Evolutionary conservation across 108 stramenopile genomes (phyloP).

Genomic region (Stephanodiscus triporus): DNA sequence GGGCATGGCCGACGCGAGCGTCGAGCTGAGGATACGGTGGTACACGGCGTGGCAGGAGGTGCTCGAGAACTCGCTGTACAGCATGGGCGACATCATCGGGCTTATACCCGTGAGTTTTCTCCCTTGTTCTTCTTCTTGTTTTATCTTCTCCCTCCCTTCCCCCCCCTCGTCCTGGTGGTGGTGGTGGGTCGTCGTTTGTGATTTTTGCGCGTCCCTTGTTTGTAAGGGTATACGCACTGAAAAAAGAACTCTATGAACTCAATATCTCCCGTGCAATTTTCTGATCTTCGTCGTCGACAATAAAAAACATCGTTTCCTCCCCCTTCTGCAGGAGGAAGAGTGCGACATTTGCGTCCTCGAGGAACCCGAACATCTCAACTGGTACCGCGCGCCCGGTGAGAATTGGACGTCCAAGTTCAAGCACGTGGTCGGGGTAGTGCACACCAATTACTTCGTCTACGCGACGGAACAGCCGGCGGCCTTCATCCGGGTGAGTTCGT

Average conservation of each 20-base stretch:
- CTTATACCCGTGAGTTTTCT: slow-evolving; percentile 56
- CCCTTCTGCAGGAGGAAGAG: slow-evolving; percentile 46
- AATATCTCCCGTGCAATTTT: too few species aligned
- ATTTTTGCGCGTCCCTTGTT: too few species aligned
- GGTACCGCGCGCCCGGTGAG: slow-evolving; percentile 69
- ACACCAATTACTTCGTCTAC: slow-evolving; percentile 92
- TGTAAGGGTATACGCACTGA: too few species aligned
- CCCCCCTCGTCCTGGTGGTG: too few species aligned
- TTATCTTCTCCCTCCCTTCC: background rate
- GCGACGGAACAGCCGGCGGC: slow-evolving; percentile 83
- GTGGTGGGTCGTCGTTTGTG: too few species aligned
- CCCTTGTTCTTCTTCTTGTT: background rate
- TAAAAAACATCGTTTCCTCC: background rate
- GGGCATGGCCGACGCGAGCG: slow-evolving; percentile 43
- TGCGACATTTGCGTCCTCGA: slow-evolving; percentile 91
- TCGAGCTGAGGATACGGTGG: slow-evolving; percentile 48
- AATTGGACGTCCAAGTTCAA: slow-evolving; percentile 90
- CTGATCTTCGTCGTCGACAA: too few species aligned
- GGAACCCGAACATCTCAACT: slow-evolving; percentile 94
- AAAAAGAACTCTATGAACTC: too few species aligned
- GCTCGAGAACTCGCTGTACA: slow-evolving; percentile 53
- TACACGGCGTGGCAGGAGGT: slow-evolving; percentile 60
- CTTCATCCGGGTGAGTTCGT: slow-evolving; percentile 62
- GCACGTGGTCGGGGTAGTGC: slow-evolving; percentile 92
- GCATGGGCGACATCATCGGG: slow-evolving; percentile 75